Base-by-base conservation (phyloP, 106 monocot species). In the Allium fistulosum region DNA sequence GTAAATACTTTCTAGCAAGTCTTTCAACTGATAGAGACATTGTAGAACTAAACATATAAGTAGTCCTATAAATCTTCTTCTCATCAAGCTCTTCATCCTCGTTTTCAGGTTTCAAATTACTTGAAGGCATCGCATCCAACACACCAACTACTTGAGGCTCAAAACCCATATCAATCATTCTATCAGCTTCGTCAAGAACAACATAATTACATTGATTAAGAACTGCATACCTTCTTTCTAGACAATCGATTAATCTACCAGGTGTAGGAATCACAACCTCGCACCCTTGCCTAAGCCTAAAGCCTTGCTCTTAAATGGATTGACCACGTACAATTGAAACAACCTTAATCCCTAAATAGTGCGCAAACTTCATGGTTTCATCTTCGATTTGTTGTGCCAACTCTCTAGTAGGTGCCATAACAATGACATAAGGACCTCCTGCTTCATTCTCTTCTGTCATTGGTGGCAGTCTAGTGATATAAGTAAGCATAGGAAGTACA, bases 111-210 rank as follows among this genome's bases (percentile, higher is more conserved):
- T 92, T 97, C 76, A 97, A 73, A 77, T 97, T 97, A 74, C 89
- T 92, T 2, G 92, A 97, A 53, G 97, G 92, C 97, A 97, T 97
- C 0, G 92, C 97, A 59, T 97, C 97, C n/a, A 97, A 73, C n/a
- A 97, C 97, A n/a, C 97, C 96, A 1, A 97, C 87, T 66, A 97
- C 92, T 70, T 97, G 97, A 1, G 97, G 97, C 80, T 97, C 97
- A 49, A 97, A 97, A 15, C 97, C 97, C 97, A 97, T 97, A 57
- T 97, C 97, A 61, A 97, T 97, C 97, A 97, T 97, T 15, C 97
- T 76, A 75, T 97, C 97, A 64, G 97, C 92, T 55, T 97, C 97
- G 74, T 97, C 97, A n/a, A 92, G 88, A 6, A 97, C 97, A n/a
- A 97, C 97, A 79, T 97, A 97, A 59, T 97, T 97, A 57, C 97